phyloP scores from a whole-genome alignment of 257 asterid species.

The Cruciata laevipes region DNA sequence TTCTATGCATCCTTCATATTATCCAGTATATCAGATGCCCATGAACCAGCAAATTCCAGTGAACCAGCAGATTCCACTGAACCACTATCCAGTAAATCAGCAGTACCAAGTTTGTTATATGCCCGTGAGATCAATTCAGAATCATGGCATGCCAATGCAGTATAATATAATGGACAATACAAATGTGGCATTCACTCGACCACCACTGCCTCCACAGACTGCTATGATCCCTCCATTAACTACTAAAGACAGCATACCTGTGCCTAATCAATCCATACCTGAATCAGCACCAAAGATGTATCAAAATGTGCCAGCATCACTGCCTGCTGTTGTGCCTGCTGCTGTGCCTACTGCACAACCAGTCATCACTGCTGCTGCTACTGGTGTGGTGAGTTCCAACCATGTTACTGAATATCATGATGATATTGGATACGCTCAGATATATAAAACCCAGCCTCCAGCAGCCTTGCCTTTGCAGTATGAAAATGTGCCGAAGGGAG shows the following conservation, averaged over 20 bases:
- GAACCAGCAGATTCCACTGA: constrained; percentile 35
- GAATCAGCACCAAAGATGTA: constrained; percentile 35
- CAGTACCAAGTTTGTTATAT: constrained; percentile 54
- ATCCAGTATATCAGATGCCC: constrained; percentile 67
- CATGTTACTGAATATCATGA: constrained; percentile 54
- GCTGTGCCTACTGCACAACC: constrained; percentile 28
- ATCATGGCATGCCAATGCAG: constrained; percentile 40
- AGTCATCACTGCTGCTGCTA: constrained; percentile 24
- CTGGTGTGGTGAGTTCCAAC: constrained; percentile 24
- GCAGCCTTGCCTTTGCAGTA: constrained; percentile 48
- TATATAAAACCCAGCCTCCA: constrained; percentile 80
- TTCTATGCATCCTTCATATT: constrained; percentile 45
- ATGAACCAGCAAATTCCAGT: constrained; percentile 45
- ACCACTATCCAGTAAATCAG: constrained; percentile 40
- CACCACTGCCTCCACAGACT: constrained; percentile 46
- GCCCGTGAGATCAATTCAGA: constrained; percentile 47
- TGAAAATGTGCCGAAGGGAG: constrained; percentile 46
- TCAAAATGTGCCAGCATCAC: constrained; percentile 23
- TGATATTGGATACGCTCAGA: constrained; percentile 61
- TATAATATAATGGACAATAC: constrained; percentile 28
- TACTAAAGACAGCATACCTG: constrained; percentile 26
- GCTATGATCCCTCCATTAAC: constrained; percentile 27
- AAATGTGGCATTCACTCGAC: constrained; percentile 25
- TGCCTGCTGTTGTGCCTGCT: constrained; percentile 28
- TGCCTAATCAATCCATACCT: constrained; percentile 26